Base-by-base conservation (phyloP, 371 early-diverging fungal species). In the Lichtheimia hyalospora region DNA sequence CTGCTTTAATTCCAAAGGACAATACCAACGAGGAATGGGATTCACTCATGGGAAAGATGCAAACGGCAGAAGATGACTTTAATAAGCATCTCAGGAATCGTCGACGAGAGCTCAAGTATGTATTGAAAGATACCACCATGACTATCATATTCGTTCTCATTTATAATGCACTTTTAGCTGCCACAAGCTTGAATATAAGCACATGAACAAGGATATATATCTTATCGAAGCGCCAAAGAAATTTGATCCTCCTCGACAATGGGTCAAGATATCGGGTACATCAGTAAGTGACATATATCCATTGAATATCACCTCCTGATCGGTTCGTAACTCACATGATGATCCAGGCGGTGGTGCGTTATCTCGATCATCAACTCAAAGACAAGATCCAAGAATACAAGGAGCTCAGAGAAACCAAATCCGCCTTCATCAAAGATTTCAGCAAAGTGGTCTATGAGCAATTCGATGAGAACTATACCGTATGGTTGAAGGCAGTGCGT, bases 171-270 rank as follows among this genome's bases (percentile, higher is more conserved):
- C 10, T 34, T 43, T 8, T 61, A 84, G 84, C 44, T 76, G 74
- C 3, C 61, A 75, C 25, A 75, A 81, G 40, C 55, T 91, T n/a
- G 63, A 56, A 3, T 99, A 92, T 80, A 91, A 89, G 64, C 88
- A 96, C 77, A 69, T 97, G 52, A 96, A 96, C 23, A 99, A 99
- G 70, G 99, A 99, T 66, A 83, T 93, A 8, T 96, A 92, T 73
- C 96, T 95, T 75, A 69, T 99, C 14, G 99, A 99, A 68, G 84
- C 95, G 2, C 92, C 98, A 1, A 79, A 83, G 48, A 82, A 71
- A 43, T 75, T 92, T 43, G 81, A 86, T 21, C 92, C 95, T 10
- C 98, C 98, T 1, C 59, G 60, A 39, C 76, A 87, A 55, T 99
- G 94, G 90, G 74, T 83, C 23, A 78, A 89, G 50, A 70, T 93